Percentiles rank a stretch among this genome's conserved stretches.
Evolutionary conservation across 164 flowering plant species (phyloP).

Genomic region (Pachysandra terminalis): DNA sequence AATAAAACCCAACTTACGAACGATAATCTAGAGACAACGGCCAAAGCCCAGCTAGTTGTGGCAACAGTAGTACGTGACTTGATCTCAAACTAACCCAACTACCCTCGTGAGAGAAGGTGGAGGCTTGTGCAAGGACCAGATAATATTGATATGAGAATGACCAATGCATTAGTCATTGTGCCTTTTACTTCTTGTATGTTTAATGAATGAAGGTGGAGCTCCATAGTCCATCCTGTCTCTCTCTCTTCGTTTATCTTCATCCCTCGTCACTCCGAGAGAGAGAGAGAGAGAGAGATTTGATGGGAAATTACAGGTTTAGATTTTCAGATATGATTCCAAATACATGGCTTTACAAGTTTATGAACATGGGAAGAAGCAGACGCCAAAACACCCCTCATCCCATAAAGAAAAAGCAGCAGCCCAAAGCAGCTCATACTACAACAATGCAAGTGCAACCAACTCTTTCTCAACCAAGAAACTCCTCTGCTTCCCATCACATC

Average conservation of each 20-base stretch:
- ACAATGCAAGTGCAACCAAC: constrained; percentile 19
- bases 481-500: constrained; percentile 52
- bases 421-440: constrained; percentile 14
- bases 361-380: constrained; percentile 37
- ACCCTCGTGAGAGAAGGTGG: no score
- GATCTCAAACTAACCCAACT: no score
- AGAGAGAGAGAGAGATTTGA: constrained; percentile 17
- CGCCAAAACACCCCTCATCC: constrained; percentile 21
- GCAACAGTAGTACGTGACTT: no score
- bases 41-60: no score
- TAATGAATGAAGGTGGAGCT: no score
- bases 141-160: no score
- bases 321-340: constrained; percentile 82
- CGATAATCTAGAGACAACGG: no score
- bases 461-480: constrained; percentile 37
- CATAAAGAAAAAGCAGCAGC: constrained; percentile 23
- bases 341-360: constrained; percentile 88
- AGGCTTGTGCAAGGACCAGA: no score
- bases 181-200: no score
- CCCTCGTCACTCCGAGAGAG: not conserved
- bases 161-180: no score
- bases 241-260: not conserved
- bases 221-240: not conserved
- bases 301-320: constrained; percentile 74
- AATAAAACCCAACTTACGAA: no score